phyloP scores from a whole-genome alignment of 306 rosid species.

The Calophaca sinica region DNA sequence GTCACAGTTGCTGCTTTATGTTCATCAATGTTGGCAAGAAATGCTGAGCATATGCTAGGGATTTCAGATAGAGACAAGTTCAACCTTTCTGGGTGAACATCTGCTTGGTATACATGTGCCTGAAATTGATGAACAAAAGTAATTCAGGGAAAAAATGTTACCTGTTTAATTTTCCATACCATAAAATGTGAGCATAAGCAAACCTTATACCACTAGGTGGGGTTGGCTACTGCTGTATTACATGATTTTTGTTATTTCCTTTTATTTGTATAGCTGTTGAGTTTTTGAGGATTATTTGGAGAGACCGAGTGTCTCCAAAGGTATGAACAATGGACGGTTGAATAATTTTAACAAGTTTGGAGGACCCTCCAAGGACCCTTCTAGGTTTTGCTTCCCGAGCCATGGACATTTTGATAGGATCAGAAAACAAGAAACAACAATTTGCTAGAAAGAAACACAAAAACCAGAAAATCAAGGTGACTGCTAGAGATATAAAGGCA shows the following conservation, averaged over 20 bases:
- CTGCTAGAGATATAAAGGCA: constrained; percentile 1
- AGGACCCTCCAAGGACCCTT: too few relatives aligned
- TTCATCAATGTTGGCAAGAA: constrained; percentile 94
- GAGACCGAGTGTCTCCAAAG: too few relatives aligned
- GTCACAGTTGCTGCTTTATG: constrained; percentile 65
- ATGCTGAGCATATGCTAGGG: constrained; percentile 74
- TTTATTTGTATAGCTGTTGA: not conserved
- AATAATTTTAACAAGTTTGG: too few relatives aligned
- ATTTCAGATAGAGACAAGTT: constrained; percentile 52
- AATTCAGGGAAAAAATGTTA: constrained; percentile 3
- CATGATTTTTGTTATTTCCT: not conserved
- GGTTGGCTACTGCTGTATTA: not conserved
- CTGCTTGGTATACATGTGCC: constrained; percentile 75
- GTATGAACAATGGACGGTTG: too few relatives aligned
- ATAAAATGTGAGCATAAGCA: too few relatives aligned
- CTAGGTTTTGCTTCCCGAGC: too few relatives aligned
- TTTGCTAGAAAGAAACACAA: constrained; percentile 3
- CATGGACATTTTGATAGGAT: not conserved
- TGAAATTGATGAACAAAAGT: constrained; percentile 49
- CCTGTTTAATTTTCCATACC: not conserved
- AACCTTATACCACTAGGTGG: not conserved
- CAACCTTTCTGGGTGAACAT: constrained; percentile 46
- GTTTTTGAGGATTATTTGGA: too few relatives aligned
- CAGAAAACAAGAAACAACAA: not conserved
- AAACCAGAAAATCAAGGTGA: not conserved